Evolutionary conservation across 2,329 filamentous ascomycete genomes (phyloP).

Genomic region (Stachybotrys elegans): DNA sequence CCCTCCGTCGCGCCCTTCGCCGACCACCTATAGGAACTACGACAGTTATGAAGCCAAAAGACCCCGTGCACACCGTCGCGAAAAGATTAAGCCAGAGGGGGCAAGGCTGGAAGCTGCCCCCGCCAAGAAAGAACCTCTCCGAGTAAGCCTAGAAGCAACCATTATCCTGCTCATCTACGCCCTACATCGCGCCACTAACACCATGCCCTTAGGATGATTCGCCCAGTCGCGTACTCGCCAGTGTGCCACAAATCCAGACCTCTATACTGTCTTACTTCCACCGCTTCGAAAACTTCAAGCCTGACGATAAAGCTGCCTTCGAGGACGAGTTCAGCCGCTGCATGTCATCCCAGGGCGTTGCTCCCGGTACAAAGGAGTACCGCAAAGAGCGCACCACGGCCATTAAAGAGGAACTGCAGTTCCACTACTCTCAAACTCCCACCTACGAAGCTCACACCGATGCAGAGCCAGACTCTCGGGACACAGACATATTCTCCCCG

Average conservation of each 20-base stretch:
- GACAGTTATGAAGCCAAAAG: not conserved
- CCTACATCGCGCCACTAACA: too few relatives aligned
- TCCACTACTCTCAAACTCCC: conserved; percentile 25
- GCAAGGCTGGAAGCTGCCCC: not conserved
- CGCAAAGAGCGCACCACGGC: conserved; percentile 24
- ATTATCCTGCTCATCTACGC: not conserved
- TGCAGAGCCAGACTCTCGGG: not conserved
- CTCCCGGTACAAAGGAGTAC: conserved; percentile 21
- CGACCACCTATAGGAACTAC: too few relatives aligned
- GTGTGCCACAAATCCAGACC: not conserved
- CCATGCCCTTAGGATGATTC: not conserved
- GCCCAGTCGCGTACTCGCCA: not conserved
- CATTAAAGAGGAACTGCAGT: conserved; percentile 19
- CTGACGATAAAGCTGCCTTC: conserved; percentile 21
- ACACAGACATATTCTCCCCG: conserved; percentile 12
- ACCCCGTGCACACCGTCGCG: not conserved
- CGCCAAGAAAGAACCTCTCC: not conserved
- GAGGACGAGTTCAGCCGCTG: conserved; percentile 25
- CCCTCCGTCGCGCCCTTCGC: too few relatives aligned
- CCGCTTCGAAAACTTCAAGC: conserved; percentile 21
- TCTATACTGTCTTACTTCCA: conserved; percentile 25
- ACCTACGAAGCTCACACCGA: not conserved
- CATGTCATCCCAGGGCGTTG: conserved; percentile 24
- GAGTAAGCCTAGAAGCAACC: not conserved
- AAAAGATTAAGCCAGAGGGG: not conserved